Conservation (phyloP, 345 rosid genomes). For the Brassica carinata region DNA sequence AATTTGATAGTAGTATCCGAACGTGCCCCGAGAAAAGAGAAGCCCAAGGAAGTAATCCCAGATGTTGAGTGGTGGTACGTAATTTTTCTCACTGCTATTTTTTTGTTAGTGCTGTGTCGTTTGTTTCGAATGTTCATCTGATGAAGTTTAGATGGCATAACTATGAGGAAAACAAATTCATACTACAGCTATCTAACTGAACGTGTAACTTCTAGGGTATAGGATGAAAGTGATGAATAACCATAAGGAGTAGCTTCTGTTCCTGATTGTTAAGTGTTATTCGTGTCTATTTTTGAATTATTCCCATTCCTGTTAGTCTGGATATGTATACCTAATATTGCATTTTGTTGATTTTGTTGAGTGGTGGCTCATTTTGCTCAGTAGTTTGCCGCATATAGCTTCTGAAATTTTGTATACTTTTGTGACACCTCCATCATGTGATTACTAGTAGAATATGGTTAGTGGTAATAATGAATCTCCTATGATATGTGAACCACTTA, state of each 20-base stretch:
- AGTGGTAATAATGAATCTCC: not conserved
- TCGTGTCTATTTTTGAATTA: not conserved
- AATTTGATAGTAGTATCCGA: conserved; percentile 92
- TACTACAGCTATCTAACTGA: conserved; percentile 1
- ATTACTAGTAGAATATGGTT: conserved; percentile 1
- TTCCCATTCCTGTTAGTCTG: not conserved
- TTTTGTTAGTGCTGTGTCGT: conserved; percentile 7
- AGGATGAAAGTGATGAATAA: conserved; percentile 1
- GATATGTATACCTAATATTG: not conserved
- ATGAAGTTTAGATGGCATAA: not conserved
- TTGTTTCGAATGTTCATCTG: conserved; percentile 5
- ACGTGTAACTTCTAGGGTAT: not conserved
- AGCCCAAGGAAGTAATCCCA: conserved; percentile 72
- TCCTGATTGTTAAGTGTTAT: conserved; percentile 1
- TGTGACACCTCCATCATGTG: conserved; percentile 4
- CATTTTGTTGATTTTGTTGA: not conserved
- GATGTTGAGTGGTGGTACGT: conserved; percentile 92
- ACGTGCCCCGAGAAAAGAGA: conserved; percentile 70
- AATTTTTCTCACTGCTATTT: conserved; percentile 5
- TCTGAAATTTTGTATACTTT: conserved; percentile 8
- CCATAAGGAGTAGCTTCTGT: not conserved
- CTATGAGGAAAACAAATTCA: conserved; percentile 9
- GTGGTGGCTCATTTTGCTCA: not conserved
- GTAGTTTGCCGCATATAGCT: not conserved
- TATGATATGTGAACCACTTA: conserved; percentile 7